phyloP scores from a whole-genome alignment of 177 flowering plant genomes.

The Vitis hybrid region DNA sequence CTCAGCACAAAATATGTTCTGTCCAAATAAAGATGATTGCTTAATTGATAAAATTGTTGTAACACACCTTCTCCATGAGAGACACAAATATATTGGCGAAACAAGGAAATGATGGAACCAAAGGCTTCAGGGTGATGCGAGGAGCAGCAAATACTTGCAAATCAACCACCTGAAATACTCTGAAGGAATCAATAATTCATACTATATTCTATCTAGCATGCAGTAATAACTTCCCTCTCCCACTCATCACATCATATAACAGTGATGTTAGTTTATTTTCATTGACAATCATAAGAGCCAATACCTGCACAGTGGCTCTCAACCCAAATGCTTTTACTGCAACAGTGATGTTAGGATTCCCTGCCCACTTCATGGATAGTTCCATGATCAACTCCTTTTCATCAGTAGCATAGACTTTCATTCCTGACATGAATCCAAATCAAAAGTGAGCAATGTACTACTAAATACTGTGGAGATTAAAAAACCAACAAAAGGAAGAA shows the following conservation, averaged over 20 bases:
- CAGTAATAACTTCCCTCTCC: background rate
- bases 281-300: background rate
- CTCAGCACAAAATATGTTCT: background rate
- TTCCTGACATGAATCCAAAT: conserved; percentile 47
- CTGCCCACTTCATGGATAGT: conserved; percentile 88
- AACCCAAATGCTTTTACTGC: conserved; percentile 83
- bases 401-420: conserved; percentile 85
- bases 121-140: conserved; percentile 93
- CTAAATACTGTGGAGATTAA: background rate
- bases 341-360: conserved; percentile 77
- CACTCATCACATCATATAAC: background rate
- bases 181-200: conserved; percentile 16
- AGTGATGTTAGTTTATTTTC: background rate
- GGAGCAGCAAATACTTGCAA: conserved; percentile 92
- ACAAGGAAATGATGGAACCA: conserved; percentile 92
- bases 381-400: conserved; percentile 99
- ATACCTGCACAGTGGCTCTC: conserved; percentile 87
- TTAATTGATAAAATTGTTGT: too few relatives aligned
- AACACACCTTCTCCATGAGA: conserved; percentile 89
- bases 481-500: background rate
- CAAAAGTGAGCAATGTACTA: conserved; percentile 1
- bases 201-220: background rate
- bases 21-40: too few relatives aligned
- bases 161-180: conserved; percentile 69
- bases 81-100: conserved; percentile 83